Conservation (phyloP, 225 moss, liverwort and hornwort species). For the Sphagnum tenellum region DNA sequence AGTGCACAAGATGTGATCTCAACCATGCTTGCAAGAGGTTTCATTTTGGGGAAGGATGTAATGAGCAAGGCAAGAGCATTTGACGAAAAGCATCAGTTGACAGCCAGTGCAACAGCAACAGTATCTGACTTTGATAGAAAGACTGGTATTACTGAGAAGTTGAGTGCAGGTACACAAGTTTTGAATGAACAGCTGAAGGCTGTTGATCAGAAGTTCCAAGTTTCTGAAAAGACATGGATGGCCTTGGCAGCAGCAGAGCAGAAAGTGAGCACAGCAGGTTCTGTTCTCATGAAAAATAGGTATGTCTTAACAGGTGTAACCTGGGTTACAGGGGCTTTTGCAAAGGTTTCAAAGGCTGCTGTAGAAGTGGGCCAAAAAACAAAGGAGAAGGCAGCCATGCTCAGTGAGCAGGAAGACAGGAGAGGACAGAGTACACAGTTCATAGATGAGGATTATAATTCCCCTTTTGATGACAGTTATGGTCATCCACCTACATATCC, state of each 20-base stretch:
- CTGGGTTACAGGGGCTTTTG: slow-evolving; percentile 50
- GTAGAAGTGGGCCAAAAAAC: slow-evolving; percentile 51
- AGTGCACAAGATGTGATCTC: slow-evolving; percentile 31
- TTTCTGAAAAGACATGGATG: slow-evolving; percentile 78
- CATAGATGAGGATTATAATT: no score
- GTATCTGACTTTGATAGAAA: slow-evolving; percentile 63
- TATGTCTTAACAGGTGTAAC: slow-evolving; percentile 39
- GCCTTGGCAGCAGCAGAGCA: slow-evolving; percentile 85
- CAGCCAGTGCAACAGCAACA: slow-evolving; percentile 67
- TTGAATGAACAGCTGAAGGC: slow-evolving; percentile 84
- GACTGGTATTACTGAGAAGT: slow-evolving; percentile 66
- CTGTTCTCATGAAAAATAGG: slow-evolving; percentile 84
- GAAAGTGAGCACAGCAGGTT: slow-evolving; percentile 71
- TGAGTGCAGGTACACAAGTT: slow-evolving; percentile 66
- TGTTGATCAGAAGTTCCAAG: slow-evolving; percentile 90
- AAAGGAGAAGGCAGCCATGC: no score
- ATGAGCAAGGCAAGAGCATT: slow-evolving; percentile 74
- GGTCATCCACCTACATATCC: no score
- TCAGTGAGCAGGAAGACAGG: no score
- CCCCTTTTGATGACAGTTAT: no score
- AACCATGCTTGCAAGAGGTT: slow-evolving; percentile 65
- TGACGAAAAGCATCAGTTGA: slow-evolving; percentile 76
- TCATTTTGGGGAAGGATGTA: slow-evolving; percentile 70
- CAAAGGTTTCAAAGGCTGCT: slow-evolving; percentile 44
- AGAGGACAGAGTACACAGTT: no score